Base-by-base conservation (phyloP, 2,329 filamentous ascomycete genomes). In the Fusarium sp. region DNA sequence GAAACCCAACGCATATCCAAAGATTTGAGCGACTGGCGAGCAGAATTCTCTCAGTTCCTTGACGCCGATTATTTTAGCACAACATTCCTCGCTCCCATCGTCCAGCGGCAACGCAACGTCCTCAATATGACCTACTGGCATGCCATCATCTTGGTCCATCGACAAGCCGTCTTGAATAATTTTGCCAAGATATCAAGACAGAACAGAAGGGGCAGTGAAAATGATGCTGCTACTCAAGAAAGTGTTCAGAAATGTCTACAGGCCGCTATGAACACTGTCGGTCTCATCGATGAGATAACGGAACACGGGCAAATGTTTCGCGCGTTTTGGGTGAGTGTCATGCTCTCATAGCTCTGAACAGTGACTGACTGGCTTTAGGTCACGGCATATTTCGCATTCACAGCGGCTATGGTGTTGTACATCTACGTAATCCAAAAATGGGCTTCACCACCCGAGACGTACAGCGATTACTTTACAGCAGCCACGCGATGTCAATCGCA, bases 91-190 rank as follows among this genome's bases (percentile, higher is more conserved):
- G 73, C 79, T 4, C 80, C 80, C 2, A 80, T 82, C 8, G 82
- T 80, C 45, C 80, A 81, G 51, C 75, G 82, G 0, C 82, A 83
- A 55, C 76, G 79, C 0, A 81, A 82, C 25, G 79, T 83, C 0
- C 67, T 83, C 2, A 82, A 82, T 42, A 61, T 83, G 5, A 78
- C 81, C 2, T 83, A 80, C 48, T 82, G 80, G 79, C 82, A 83
- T 53, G 78, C 82, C 3, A 75, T 79, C 14, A 81, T 83, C 7
- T 77, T 83, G 4, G 79, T 78, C 0, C 75, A 82, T 46, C 73
- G 82, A 0, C 81, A 80, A 7, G 79, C 79, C 14, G 71, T 83
- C 1, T 58, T 80, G 0, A 80, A 77, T 12, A 80, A 79, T 47
- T 79, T 82, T 27, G 69, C 71, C 3, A 48, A 66, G 2, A 54